These are phyloP conservation scores for Daedaleopsis nitida DNA, from an alignment of 768 basidiomycete genomes.

Conservation along the genomic window DNA sequence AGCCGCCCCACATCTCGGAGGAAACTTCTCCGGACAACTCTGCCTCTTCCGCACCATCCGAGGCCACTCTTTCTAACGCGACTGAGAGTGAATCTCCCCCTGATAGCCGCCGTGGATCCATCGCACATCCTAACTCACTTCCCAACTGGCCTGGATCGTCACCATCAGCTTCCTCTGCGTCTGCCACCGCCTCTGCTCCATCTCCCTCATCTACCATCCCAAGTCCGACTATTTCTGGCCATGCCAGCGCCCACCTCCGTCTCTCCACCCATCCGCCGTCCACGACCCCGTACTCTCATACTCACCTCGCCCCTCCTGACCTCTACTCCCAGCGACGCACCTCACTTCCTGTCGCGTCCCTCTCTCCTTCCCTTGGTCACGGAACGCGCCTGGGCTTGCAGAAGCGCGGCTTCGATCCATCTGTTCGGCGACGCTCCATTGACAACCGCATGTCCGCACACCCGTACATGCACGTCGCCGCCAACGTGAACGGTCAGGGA, in stretches of 20 bases:
- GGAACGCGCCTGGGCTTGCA: slow-evolving; percentile 4
- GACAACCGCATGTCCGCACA: slow-evolving; percentile 26
- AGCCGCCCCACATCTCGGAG: slow-evolving; percentile 3
- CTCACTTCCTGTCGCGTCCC: slow-evolving; percentile 16
- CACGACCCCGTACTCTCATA: slow-evolving; percentile 9
- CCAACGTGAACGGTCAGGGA: slow-evolving; percentile 19
- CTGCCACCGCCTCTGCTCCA: slow-evolving; percentile 7
- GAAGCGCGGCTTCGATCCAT: slow-evolving; percentile 24
- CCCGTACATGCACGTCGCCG: slow-evolving; percentile 30
- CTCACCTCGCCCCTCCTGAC: slow-evolving; percentile 20
- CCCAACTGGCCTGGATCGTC: slow-evolving; percentile 5
- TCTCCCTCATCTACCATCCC: slow-evolving; percentile 3
- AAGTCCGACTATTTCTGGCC: slow-evolving; percentile 7
- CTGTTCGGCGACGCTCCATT: slow-evolving; percentile 23
- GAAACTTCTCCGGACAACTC: slow-evolving; percentile 2
- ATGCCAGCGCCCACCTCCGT: slow-evolving; percentile 13
- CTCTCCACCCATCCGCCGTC: slow-evolving; percentile 13
- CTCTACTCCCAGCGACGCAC: slow-evolving; percentile 18
- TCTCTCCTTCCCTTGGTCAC: slow-evolving; percentile 5
- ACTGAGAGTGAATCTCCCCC: slow-evolving; percentile 8
- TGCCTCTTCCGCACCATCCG: not conserved
- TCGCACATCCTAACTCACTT: slow-evolving; percentile 8
- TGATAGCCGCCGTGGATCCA: slow-evolving; percentile 12
- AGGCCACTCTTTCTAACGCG: not conserved
- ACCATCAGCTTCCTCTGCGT: slow-evolving; percentile 6